Conservation (phyloP, 75 land plant species). For the Pinus tabuliformis region DNA sequence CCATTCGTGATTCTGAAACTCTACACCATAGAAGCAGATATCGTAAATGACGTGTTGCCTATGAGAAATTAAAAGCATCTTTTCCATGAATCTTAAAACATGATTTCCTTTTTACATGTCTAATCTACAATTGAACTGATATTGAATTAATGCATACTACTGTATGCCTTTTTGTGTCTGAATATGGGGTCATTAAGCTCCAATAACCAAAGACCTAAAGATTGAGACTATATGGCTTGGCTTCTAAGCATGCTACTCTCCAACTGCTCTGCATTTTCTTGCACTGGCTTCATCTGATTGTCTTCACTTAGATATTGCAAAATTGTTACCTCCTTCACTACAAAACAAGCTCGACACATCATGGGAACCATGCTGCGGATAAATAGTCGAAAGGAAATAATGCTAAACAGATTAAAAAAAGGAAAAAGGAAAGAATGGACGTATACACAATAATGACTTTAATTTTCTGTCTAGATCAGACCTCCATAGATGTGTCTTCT, state of each 20-base stretch:
- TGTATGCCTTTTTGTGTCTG: neutral
- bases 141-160: neutral
- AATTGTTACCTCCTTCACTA: neutral
- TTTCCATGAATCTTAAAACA: neutral
- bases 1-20: neutral
- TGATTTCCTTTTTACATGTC: neutral
- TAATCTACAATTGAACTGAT: neutral
- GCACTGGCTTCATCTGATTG: neutral
- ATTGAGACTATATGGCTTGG: neutral
- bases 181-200: neutral
- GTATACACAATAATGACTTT: too few relatives aligned
- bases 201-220: neutral
- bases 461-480: neutral
- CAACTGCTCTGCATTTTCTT: neutral
- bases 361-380: too few relatives aligned
- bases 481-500: slow-evolving; percentile 40
- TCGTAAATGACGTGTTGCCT: neutral
- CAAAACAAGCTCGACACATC: neutral
- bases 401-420: too few relatives aligned
- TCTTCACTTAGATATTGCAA: neutral
- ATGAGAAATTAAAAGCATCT: neutral
- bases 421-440: neutral
- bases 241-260: neutral
- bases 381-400: too few relatives aligned
- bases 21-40: neutral